These are phyloP conservation scores for Daldinia vernicosa DNA, from an alignment of 495 filamentous ascomycete genomes.

Conservation along the genomic window DNA sequence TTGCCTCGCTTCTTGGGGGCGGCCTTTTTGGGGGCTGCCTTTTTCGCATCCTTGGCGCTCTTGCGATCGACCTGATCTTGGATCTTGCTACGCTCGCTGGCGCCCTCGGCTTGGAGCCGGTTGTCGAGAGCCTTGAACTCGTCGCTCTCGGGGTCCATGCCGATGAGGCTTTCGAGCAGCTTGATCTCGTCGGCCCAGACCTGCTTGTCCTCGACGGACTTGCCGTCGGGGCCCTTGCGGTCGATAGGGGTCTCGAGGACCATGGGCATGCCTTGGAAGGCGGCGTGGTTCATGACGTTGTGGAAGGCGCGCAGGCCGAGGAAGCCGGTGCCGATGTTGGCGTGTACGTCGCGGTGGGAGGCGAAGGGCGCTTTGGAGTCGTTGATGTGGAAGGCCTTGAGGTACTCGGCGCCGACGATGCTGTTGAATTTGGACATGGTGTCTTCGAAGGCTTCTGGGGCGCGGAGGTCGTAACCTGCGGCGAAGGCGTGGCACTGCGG, in stretches of 20 bases:
- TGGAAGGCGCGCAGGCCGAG: constrained; percentile 89
- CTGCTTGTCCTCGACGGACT: constrained; percentile 71
- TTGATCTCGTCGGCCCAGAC: constrained; percentile 90
- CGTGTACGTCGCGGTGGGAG: constrained; percentile 84
- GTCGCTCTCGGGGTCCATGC: constrained; percentile 73
- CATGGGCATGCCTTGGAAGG: constrained; percentile 84
- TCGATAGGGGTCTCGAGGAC: constrained; percentile 95
- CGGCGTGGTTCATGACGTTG: constrained; percentile 83
- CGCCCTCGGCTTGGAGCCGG: constrained; percentile 72
- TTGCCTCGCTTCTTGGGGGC: constrained; percentile 46
- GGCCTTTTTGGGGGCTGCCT: constrained; percentile 56
- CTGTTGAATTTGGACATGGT: constrained; percentile 80
- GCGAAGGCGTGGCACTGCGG: constrained; percentile 83
- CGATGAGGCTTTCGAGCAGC: constrained; percentile 86
- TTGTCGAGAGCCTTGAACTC: constrained; percentile 73
- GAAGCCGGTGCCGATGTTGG: constrained; percentile 94
- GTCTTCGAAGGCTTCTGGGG: constrained; percentile 73
- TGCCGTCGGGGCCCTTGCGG: constrained; percentile 62
- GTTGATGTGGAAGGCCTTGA: constrained; percentile 89
- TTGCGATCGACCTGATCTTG: constrained; percentile 80
- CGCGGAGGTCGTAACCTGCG: constrained; percentile 88
- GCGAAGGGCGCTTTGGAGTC: constrained; percentile 88
- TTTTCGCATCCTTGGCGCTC: constrained; percentile 61
- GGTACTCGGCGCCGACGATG: constrained; percentile 80
- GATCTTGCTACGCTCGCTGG: constrained; percentile 73